Conservation (phyloP, 2,329 filamentous ascomycete species). For the Arthrobotrys iridis region DNA sequence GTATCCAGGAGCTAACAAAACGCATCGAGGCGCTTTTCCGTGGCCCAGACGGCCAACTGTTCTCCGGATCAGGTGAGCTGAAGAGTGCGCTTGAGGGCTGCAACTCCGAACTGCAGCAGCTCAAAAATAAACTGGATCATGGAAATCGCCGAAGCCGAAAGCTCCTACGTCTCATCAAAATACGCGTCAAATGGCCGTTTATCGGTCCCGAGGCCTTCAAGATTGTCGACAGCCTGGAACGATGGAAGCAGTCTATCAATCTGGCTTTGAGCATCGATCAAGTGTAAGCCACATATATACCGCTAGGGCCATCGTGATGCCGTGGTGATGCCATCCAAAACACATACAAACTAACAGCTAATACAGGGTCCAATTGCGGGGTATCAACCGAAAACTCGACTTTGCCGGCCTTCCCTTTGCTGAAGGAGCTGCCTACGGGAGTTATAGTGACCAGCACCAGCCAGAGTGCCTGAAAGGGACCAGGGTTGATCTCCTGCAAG, state of each 20-base stretch:
- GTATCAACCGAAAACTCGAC: background rate
- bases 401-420: conserved; percentile 19
- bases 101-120: background rate
- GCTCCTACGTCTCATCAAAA: background rate
- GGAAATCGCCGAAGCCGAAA: background rate
- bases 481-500: conserved; percentile 55
- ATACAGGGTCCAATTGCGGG: background rate
- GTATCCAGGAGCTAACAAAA: background rate
- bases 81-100: background rate
- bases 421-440: conserved; percentile 55
- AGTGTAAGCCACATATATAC: background rate
- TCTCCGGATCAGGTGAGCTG: background rate
- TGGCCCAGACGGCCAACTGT: background rate
- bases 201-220: background rate
- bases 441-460: conserved; percentile 54
- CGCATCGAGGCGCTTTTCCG: background rate
- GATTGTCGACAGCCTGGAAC: background rate
- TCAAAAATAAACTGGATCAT: background rate
- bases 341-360: background rate
- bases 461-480: conserved; percentile 55
- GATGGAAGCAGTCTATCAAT: background rate
- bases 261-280: background rate
- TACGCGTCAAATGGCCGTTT: background rate
- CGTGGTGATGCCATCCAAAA: background rate
- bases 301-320: too few relatives aligned